Evolutionary conservation across 371 early-diverging fungal genomes (phyloP), one percentile per base, ranked within the genome.

Genomic region (Circinella minor): DNA sequence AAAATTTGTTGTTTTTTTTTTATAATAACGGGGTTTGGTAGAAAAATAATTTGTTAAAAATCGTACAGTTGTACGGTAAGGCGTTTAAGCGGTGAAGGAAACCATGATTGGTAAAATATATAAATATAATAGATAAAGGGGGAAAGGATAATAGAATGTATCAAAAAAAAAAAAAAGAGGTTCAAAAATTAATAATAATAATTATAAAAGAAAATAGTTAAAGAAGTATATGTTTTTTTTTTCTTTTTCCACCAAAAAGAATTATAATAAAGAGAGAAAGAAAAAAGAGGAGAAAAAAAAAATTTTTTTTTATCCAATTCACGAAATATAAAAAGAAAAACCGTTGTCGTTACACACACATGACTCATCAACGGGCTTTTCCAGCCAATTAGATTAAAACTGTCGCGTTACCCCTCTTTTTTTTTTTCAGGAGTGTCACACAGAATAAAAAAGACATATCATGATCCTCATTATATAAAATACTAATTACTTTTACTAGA

Each of bases 81-180:
- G 62, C 47, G 66, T 60, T 72, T 72, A 72, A 68, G 72, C 72
- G 65, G 72, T 70, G 70, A 70, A 68, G 68, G 64, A 66, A 59
- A 59, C 71, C 71, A 71, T 71, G 64, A 43, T 71, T 62, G 67
- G 48, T 11, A 11, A 27, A 27, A 27, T 27, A 27, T 27, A 27
- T 1, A 27, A 27, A 27, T 27, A 51, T 39, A 68, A 63, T 36
- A 15, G 55, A 57, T 17, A 63, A n/a, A 17, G 36, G 57, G 63
- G 17, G 27, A 34, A n/a, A n/a, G n/a, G n/a, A n/a, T n/a, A n/a
- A 34, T 57, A 57, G 1, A 55, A n/a, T 27, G 18, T 20, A 55
- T 34, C 34, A 57, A 5, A 57, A 57, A 54, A 6, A 57, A 5
- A 57, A 57, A 54, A 6, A 18, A 57, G 14, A 27, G 57, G 75